Percentiles rank a stretch among this genome's conserved stretches.
These are phyloP conservation scores for Myrica gale DNA, from an alignment of 306 rosid genomes.

Conservation along the genomic window DNA sequence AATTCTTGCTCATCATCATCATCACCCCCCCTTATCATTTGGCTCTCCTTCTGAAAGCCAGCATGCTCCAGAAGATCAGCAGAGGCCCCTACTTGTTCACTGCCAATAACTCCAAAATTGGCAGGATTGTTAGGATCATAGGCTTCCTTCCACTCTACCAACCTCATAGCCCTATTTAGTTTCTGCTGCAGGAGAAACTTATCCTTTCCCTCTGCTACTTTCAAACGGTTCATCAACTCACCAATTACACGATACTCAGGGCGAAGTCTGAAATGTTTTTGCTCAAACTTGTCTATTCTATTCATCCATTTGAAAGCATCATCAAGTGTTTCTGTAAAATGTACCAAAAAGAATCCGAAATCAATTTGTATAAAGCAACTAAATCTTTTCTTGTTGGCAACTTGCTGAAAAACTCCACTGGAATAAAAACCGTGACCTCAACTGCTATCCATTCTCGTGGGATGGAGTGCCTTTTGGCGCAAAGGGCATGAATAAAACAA, in stretches of 20 bases:
- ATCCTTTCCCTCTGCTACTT: constrained; percentile 74
- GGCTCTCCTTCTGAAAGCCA: constrained; percentile 55
- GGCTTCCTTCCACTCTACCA: constrained; percentile 85
- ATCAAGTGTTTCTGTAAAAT: constrained; percentile 59
- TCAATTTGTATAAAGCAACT: not conserved
- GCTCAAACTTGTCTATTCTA: constrained; percentile 76
- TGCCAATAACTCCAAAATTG: constrained; percentile 71
- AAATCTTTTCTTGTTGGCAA: not conserved
- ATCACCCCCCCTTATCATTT: constrained; percentile 34
- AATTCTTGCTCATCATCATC: constrained; percentile 61
- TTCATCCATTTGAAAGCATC: constrained; percentile 81
- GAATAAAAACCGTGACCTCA: not conserved
- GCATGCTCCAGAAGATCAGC: constrained; percentile 47
- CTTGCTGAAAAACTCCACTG: not conserved
- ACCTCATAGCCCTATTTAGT: constrained; percentile 77
- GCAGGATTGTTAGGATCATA: constrained; percentile 85
- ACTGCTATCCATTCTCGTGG: not conserved
- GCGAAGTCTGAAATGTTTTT: constrained; percentile 65
- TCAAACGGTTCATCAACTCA: constrained; percentile 75
- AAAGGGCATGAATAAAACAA: not conserved
- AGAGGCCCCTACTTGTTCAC: constrained; percentile 40
- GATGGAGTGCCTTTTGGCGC: not conserved
- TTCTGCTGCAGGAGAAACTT: constrained; percentile 75
- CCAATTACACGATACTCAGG: constrained; percentile 82
- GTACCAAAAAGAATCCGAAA: not conserved